Base-by-base conservation (phyloP, 2,329 filamentous ascomycete genomes). In the Talaromyces verruculosus region DNA sequence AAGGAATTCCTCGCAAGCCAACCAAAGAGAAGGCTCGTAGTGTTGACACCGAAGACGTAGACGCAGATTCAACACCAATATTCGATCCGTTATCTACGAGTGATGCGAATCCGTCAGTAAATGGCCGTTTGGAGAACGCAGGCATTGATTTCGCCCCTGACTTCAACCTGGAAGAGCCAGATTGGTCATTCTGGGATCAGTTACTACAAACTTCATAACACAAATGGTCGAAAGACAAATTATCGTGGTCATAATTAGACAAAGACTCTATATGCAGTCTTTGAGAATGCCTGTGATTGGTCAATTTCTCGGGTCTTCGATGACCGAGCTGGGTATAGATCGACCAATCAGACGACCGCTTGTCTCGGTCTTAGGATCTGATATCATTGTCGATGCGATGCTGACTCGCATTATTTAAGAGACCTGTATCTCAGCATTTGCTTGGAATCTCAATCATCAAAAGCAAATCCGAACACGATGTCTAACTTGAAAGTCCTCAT, bases 401-500 rank as follows among this genome's bases (percentile, higher is more conserved):
- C 43, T 25, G 8, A 47, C 10, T 47, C 1, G 43, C 43, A 47
- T 25, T 47, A 47, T 47, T 22, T 47, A 47, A 47, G 19, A 47
- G 43, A 13, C 19, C 19, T 11, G 43, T 22, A 22, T 47, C 43
- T 47, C 43, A 25, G 10, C 43, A 22, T 22, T n/a, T 22, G 43
- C 19, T 11, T 47, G n/a, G 5, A 1, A 47, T 25, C 22, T 13
- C 43, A 13, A 15, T 13, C 39, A 47, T 47, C 4, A 47, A 47
- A 13, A 10, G n/a, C n/a, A 11, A 13, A 47, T 25, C 1, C 2
- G 25, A 53, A 15, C 28, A 22, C 7, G 37, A 61, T 61, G 59
- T 8, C 47, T 28, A 22, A 25, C 13, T 11, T 84, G 7, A 82
- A 80, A 61, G 72, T 87, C 61, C 82, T 87, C 66, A 82, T 87